Evolutionary conservation across 2,329 filamentous ascomycete species (phyloP).

Genomic region (Fusarium longipes): DNA sequence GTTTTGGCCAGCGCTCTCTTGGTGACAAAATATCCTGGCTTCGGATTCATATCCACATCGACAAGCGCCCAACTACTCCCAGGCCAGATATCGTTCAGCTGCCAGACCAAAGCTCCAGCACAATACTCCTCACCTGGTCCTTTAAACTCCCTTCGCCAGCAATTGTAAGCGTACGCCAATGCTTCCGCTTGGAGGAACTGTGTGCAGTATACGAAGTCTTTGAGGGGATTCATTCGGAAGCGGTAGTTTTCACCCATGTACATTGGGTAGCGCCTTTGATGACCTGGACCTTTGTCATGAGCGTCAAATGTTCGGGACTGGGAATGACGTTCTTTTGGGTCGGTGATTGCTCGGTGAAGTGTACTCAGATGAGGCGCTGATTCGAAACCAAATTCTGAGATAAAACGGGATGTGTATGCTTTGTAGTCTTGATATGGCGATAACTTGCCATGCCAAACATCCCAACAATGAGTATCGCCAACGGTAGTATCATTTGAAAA

Average conservation of each 20-base stretch:
- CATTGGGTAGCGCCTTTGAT: constrained; percentile 8
- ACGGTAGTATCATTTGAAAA: background rate
- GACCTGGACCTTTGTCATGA: constrained; percentile 7
- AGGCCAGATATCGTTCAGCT: constrained; percentile 19
- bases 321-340: background rate
- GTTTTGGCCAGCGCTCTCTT: background rate
- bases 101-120: constrained; percentile 12
- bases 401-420: background rate
- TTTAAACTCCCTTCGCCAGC: constrained; percentile 13
- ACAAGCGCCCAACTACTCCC: constrained; percentile 8
- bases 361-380: background rate
- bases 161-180: constrained; percentile 7
- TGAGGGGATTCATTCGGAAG: background rate
- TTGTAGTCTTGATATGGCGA: constrained; percentile 18
- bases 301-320: constrained; percentile 5
- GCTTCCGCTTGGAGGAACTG: constrained; percentile 9
- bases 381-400: background rate
- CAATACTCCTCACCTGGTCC: background rate
- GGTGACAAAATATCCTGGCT: constrained; percentile 2
- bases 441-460: constrained; percentile 6
- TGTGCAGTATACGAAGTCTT: constrained; percentile 1
- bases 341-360: accelerated
- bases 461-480: constrained; percentile 9
- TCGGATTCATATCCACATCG: background rate
- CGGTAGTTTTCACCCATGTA: constrained; percentile 20